Base-by-base conservation (phyloP, 2,329 filamentous ascomycete genomes). In the Paecilomyces sp. region DNA sequence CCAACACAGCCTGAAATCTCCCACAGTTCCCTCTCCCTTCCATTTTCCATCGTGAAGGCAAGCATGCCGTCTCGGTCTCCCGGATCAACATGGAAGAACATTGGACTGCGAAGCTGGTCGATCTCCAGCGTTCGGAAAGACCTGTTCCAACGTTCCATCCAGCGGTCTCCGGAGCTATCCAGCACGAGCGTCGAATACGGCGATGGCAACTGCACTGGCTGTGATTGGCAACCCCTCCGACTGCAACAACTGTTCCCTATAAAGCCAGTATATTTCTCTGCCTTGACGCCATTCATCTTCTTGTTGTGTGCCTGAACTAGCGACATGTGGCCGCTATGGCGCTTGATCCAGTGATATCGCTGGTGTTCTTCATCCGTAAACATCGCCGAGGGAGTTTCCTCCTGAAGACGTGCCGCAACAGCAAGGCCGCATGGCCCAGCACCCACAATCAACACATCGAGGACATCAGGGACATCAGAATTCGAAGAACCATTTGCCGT, bases 301-400 rank as follows among this genome's bases (percentile, higher is more conserved):
- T 63, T 60, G 15, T 64, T 62, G 2, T 66, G 67, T 1, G 67
- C 68, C 59, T 54, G 57, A 18, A 60, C 61, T 28, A 62, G 59
- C 22, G 80, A 79, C 72, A 86, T 83, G 31, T 83, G 82, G 30
- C 80, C 80, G 30, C 82, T 81, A 68, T 90, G 83, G 59, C 86
- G 87, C 60, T 81, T 82, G 59, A 91, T 87, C 87, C 89, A 92
- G 72, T 90, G 85, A 70, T 90, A 93, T n/a, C 90, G 82, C 51
- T 88, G 85, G 67, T 93, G 89, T 68, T 93, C 90, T 65, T 90
- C 88, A 68, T 93, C 89, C 0, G 90, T 92, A 74, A 93, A 93
- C 57, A 92, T 84, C 1, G 90, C 89, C 0, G 88, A 90, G 0
- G 90, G 90, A 0, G 88, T 89, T 58, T 82, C 80, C 73, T 93